phyloP scores from a whole-genome alignment of 495 filamentous ascomycete species.

The Penicillium coprophilum region DNA sequence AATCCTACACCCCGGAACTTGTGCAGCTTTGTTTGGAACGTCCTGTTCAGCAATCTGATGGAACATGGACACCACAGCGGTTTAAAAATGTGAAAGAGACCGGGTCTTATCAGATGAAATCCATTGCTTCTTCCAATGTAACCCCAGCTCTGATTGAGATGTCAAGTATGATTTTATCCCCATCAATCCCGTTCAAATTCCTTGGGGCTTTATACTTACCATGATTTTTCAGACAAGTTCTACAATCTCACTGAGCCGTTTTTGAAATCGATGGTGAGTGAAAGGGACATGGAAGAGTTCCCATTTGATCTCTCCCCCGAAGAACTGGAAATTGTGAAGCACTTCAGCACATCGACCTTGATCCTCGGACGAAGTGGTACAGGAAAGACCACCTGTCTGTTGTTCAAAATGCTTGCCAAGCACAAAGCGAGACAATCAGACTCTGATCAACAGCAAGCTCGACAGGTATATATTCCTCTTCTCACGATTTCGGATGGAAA shows the following conservation, averaged over 20 bases:
- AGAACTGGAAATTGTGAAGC: constrained; percentile 35
- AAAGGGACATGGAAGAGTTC: constrained; percentile 26
- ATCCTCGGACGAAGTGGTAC: constrained; percentile 49
- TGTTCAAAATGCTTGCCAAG: constrained; percentile 40
- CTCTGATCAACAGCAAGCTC: constrained; percentile 11
- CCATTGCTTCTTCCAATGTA: not conserved
- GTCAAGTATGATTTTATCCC: constrained; percentile 16
- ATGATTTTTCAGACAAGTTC: constrained; percentile 31
- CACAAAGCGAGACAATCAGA: constrained; percentile 18
- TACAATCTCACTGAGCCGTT: constrained; percentile 39
- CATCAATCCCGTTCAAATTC: not conserved
- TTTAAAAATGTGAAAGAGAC: constrained; percentile 5
- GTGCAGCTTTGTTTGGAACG: constrained; percentile 15
- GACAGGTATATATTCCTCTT: constrained; percentile 29
- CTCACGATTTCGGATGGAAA: not conserved
- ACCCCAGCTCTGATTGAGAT: constrained; percentile 26
- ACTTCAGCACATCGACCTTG: constrained; percentile 32
- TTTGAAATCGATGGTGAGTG: constrained; percentile 19
- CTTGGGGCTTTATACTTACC: not conserved
- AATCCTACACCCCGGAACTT: constrained; percentile 12
- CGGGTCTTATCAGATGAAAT: not conserved
- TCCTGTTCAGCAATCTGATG: constrained; percentile 11
- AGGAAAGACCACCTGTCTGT: constrained; percentile 46
- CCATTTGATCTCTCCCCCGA: constrained; percentile 41
- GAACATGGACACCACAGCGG: constrained; percentile 8